Evolutionary conservation across 176 grass and related monocot genomes (phyloP).

Genomic region (Triticum dicoccoides): DNA sequence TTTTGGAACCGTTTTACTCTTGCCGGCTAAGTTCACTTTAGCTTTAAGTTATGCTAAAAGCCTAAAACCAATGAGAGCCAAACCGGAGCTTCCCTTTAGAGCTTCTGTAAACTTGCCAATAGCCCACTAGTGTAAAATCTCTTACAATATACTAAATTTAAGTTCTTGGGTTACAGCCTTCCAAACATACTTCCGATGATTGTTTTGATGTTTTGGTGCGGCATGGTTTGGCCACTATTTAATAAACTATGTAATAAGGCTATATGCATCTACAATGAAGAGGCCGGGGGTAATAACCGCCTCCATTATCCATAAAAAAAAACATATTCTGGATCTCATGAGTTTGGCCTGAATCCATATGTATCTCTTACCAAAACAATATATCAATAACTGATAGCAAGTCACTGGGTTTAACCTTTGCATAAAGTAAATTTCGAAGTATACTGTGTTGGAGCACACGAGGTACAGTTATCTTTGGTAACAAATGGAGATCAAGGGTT

Average conservation of each 20-base stretch:
- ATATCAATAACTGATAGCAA: not conserved
- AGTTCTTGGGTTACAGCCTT: not conserved
- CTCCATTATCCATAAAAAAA: not conserved
- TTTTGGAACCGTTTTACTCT: too few species aligned
- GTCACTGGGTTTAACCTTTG: not conserved
- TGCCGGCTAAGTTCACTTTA: not conserved
- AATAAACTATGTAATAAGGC: not conserved
- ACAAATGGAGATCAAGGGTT: not conserved
- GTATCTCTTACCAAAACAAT: slow-evolving; percentile 1
- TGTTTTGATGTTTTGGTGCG: not conserved
- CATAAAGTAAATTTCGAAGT: not conserved
- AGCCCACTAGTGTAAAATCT: not conserved
- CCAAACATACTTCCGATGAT: not conserved
- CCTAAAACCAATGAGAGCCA: not conserved
- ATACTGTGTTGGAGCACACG: not conserved
- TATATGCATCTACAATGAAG: not conserved
- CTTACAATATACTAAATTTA: not conserved
- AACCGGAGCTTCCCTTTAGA: not conserved
- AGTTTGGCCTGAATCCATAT: not conserved
- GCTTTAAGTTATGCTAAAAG: not conserved
- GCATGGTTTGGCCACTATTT: not conserved
- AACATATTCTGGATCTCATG: not conserved
- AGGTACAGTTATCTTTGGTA: not conserved
- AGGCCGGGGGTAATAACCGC: not conserved
- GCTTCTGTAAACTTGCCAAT: not conserved